Conservation (phyloP, 345 rosid species). For the Arabidopsis thaliana region TAIR10.1 NC_003076.8:25105501-25106000, state of each 20-base stretch:
- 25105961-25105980: constrained; percentile 56
- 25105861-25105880: constrained; percentile 32
- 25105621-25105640: background rate
- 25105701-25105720: constrained; percentile 43
- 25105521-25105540: background rate
- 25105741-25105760: constrained; percentile 21
- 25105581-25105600: background rate
- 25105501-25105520: constrained; percentile 13
- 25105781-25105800: constrained; percentile 37
- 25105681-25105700: constrained; percentile 33
- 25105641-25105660: constrained; percentile 12
- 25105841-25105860: constrained; percentile 43
- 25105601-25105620: background rate
- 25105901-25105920: background rate
- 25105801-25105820: constrained; percentile 19
- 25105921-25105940: background rate
- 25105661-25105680: background rate
- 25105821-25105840: constrained; percentile 25
- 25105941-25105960: constrained; percentile 59
- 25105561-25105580: too few species aligned
- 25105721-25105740: constrained; percentile 22
- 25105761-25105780: constrained; percentile 40
- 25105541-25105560: too few species aligned
- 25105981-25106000: constrained; percentile 47
- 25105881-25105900: constrained; percentile 11